phyloP scores from a whole-genome alignment of 225 moss, liverwort and hornwort genomes.

The Pseudoscleropodium purum region DNA sequence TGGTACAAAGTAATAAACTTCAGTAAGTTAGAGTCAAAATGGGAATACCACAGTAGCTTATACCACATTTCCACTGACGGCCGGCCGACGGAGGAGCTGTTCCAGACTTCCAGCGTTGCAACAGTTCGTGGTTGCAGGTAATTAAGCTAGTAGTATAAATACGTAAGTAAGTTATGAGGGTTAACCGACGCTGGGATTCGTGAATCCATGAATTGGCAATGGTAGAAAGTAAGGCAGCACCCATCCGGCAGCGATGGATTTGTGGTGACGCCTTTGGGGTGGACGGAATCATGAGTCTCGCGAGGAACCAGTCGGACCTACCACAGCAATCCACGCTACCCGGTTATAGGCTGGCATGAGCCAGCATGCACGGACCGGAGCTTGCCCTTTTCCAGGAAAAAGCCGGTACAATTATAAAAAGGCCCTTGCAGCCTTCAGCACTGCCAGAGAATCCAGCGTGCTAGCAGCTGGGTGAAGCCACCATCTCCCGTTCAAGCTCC shows the following conservation, averaged over 20 bases:
- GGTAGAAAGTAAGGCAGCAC: background rate
- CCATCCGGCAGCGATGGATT: background rate
- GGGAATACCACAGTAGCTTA: background rate
- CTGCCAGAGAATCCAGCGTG: conserved; percentile 18
- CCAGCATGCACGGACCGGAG: background rate
- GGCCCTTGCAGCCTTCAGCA: background rate
- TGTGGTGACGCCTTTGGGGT: background rate
- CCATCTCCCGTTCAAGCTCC: background rate
- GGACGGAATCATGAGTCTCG: background rate
- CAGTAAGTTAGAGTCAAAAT: background rate
- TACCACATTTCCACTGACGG: too few species aligned
- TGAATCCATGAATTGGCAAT: background rate
- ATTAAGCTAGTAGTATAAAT: background rate
- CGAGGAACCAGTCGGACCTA: conserved; percentile 22
- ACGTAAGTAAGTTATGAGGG: too few species aligned
- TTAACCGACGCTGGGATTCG: background rate
- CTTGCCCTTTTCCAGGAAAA: background rate
- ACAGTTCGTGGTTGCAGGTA: background rate
- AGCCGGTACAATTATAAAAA: conserved; percentile 9
- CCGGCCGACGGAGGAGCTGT: background rate
- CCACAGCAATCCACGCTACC: conserved; percentile 2
- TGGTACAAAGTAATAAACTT: background rate
- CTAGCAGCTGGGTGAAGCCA: conserved; percentile 2
- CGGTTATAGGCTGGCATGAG: background rate
- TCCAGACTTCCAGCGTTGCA: background rate